Percentiles rank a stretch among this genome's conserved stretches.
These are phyloP conservation scores for Phytophthora vignae DNA, from an alignment of 352 stramenopile genomes.

Conservation along the genomic window DNA sequence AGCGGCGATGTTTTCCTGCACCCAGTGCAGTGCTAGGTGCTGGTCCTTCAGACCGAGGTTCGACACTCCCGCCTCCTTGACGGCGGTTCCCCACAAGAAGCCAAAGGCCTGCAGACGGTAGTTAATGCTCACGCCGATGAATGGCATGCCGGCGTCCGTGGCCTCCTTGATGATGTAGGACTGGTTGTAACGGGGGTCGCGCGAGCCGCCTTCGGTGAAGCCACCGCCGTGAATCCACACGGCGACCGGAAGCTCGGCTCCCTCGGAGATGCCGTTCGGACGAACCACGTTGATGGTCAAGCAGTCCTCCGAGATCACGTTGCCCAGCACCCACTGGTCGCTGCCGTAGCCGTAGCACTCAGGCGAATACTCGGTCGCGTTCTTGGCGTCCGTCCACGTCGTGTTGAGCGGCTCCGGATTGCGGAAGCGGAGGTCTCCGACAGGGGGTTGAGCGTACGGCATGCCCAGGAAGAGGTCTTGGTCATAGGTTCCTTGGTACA, in stretches of 20 bases:
- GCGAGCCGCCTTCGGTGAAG: constrained; percentile 29
- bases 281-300: constrained; percentile 85
- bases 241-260: constrained; percentile 20
- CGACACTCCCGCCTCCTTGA: constrained; percentile 51
- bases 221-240: constrained; percentile 38
- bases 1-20: constrained; percentile 29
- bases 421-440: constrained; percentile 23
- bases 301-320: constrained; percentile 70
- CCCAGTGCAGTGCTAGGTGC: constrained; percentile 74
- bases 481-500: constrained; percentile 18
- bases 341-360: constrained; percentile 38
- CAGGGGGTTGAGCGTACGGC: constrained; percentile 31
- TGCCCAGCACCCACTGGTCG: constrained; percentile 13
- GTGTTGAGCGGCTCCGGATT: constrained; percentile 12
- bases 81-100: constrained; percentile 34
- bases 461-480: constrained; percentile 34
- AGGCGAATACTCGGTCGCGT: constrained; percentile 43
- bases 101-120: constrained; percentile 46
- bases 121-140: constrained; percentile 53
- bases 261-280: constrained; percentile 35
- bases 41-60: constrained; percentile 91
- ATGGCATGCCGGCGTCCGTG: constrained; percentile 20
- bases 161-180: constrained; percentile 40
- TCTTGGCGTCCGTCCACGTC: constrained; percentile 15
- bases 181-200: constrained; percentile 42